These are phyloP conservation scores for Talaromyces sp. DNA, from an alignment of 2,329 filamentous ascomycete species.

Conservation along the genomic window DNA sequence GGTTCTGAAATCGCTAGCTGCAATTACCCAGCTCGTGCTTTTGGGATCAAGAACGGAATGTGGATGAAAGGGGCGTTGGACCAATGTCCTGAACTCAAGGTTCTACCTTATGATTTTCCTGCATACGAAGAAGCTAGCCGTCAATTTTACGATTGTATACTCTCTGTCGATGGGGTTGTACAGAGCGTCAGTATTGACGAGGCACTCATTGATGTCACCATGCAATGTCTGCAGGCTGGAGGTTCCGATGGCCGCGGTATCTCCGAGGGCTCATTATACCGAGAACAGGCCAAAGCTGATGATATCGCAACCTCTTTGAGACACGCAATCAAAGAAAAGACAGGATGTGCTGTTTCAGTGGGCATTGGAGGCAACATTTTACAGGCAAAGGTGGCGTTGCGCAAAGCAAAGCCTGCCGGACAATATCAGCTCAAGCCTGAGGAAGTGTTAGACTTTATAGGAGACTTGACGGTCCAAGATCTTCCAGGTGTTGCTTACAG, in stretches of 20 bases:
- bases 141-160: conserved; percentile 79
- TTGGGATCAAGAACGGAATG: conserved; percentile 95
- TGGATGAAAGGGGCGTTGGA: conserved; percentile 94
- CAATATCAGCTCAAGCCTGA: conserved; percentile 86
- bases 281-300: conserved; percentile 76
- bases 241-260: conserved; percentile 64
- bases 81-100: conserved; percentile 78
- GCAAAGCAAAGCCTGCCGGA: conserved; percentile 90
- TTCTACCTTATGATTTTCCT: conserved; percentile 92
- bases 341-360: conserved; percentile 83
- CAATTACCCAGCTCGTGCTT: conserved; percentile 85
- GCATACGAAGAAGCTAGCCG: conserved; percentile 90
- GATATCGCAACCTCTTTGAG: conserved; percentile 67
- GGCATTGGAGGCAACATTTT: conserved; percentile 90
- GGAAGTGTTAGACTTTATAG: conserved; percentile 71
- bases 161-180: conserved; percentile 75
- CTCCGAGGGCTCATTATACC: conserved; percentile 66
- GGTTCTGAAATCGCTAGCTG: conserved; percentile 96
- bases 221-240: conserved; percentile 61
- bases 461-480: conserved; percentile 71
- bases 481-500: conserved; percentile 92
- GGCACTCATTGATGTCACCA: conserved; percentile 79
- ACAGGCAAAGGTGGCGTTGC: conserved; percentile 82
- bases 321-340: conserved; percentile 66
- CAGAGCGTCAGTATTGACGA: conserved; percentile 98